Percentiles rank a stretch among this genome's conserved stretches.
These are phyloP conservation scores for Pestalotiopsis sp. DNA, from an alignment of 2,329 filamentous ascomycete genomes.

Conservation along the genomic window DNA sequence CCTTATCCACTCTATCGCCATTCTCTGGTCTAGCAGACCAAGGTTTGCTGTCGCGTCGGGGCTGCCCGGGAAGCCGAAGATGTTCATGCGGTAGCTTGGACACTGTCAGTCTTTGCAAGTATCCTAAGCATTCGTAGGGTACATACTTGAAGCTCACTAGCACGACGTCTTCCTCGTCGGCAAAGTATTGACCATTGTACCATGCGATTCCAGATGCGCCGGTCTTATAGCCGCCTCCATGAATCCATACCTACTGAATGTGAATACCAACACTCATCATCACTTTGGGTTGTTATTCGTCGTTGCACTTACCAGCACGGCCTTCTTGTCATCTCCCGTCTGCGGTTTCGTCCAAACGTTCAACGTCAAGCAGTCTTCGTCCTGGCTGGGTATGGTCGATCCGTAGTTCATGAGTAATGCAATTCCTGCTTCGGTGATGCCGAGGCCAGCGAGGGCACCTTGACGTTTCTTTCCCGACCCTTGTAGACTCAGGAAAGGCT, in stretches of 20 bases:
- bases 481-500: constrained; percentile 6
- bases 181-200: constrained; percentile 11
- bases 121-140: neutral
- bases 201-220: neutral
- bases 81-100: constrained; percentile 11
- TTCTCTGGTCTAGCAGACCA: constrained; percentile 48
- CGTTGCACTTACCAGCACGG: constrained; percentile 1
- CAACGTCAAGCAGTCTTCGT: constrained; percentile 36
- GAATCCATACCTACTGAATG: neutral
- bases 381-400: constrained; percentile 4
- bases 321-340: constrained; percentile 4
- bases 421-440: neutral
- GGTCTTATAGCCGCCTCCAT: constrained; percentile 3
- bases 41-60: constrained; percentile 43
- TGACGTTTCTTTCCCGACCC: neutral
- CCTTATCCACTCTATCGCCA: constrained; percentile 61
- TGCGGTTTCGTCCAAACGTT: constrained; percentile 37
- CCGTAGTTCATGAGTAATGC: constrained; percentile 11
- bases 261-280: neutral
- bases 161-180: constrained; percentile 9
- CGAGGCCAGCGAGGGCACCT: neutral
- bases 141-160: constrained; percentile 8
- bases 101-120: neutral
- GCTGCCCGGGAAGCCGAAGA: constrained; percentile 12
- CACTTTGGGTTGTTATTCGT: neutral